Percentiles rank a stretch among this genome's conserved stretches.
Conservation (phyloP, 2,329 filamentous ascomycete genomes). For the Plenodomus lindquistii region DNA sequence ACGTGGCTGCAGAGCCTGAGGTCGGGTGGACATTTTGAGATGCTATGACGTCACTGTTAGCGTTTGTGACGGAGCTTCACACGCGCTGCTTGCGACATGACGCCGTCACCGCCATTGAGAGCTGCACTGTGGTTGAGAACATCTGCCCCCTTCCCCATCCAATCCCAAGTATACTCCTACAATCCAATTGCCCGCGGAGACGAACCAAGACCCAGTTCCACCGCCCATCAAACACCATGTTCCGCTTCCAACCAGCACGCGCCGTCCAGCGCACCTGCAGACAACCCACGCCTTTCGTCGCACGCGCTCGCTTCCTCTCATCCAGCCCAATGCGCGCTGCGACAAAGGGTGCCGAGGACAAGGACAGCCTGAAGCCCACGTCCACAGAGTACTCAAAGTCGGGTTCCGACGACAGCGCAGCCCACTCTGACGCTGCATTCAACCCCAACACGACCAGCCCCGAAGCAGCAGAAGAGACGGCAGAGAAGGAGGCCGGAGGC, state of each 20-base stretch:
- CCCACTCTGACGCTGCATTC: constrained; percentile 66
- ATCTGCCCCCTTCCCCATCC: no score
- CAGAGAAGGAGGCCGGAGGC: constrained; percentile 40
- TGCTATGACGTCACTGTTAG: neutral
- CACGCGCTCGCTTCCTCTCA: constrained; percentile 26
- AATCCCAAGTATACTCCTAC: neutral
- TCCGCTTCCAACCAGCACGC: constrained; percentile 28
- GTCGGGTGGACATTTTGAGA: neutral
- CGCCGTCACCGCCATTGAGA: neutral
- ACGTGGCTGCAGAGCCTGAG: neutral
- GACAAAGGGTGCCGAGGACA: constrained; percentile 52
- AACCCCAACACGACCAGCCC: constrained; percentile 69
- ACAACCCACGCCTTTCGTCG: constrained; percentile 8
- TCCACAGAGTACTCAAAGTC: constrained; percentile 70
- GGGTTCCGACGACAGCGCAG: constrained; percentile 64
- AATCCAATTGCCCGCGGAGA: neutral
- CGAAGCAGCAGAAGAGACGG: constrained; percentile 57
- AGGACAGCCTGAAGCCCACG: constrained; percentile 66
- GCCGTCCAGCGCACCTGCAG: constrained; percentile 20
- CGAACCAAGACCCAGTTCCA: neutral
- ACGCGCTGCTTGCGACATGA: neutral
- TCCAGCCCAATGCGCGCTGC: constrained; percentile 29
- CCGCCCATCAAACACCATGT: constrained; percentile 19
- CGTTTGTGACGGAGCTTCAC: neutral
- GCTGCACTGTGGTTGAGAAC: neutral